Evolutionary conservation across 768 basidiomycete genomes (phyloP).

Genomic region (Hydnomerulius pinastri): DNA sequence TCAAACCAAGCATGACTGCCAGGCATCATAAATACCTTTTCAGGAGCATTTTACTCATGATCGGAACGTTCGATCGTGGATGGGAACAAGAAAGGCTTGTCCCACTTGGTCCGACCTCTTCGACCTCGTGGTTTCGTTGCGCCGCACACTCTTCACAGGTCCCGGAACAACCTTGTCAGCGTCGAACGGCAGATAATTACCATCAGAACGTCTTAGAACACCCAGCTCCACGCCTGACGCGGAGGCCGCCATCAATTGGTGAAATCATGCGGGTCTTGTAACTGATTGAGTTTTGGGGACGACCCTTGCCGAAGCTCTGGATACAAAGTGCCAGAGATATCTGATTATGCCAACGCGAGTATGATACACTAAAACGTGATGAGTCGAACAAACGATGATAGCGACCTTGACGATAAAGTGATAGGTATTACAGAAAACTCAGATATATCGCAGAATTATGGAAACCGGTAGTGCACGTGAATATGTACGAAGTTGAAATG

Average conservation of each 20-base stretch:
- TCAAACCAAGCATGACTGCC: too few species aligned
- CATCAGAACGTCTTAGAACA: not conserved
- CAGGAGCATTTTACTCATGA: too few species aligned
- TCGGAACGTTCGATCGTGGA: not conserved
- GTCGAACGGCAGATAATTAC: not conserved
- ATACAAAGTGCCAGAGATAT: not conserved
- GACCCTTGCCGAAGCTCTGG: not conserved
- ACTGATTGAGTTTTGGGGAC: too few species aligned
- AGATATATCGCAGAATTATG: conserved; percentile 16
- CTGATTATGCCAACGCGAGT: not conserved
- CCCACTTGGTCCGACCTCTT: not conserved
- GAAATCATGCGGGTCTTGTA: not conserved
- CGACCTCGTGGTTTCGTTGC: not conserved
- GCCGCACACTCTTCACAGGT: not conserved
- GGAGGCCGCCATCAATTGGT: not conserved
- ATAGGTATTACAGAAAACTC: not conserved
- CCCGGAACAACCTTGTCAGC: not conserved
- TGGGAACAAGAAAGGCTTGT: too few species aligned
- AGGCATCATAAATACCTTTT: too few species aligned
- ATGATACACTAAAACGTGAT: not conserved
- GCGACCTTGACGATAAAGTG: not conserved
- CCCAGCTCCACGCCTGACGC: not conserved
- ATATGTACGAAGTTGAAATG: not conserved
- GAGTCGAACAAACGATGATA: not conserved
- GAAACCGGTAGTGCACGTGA: conserved; percentile 17